Percentiles rank a stretch among this genome's conserved stretches.
Conservation (phyloP, 441 rosid species). For the Gossypium schwendimanii region DNA sequence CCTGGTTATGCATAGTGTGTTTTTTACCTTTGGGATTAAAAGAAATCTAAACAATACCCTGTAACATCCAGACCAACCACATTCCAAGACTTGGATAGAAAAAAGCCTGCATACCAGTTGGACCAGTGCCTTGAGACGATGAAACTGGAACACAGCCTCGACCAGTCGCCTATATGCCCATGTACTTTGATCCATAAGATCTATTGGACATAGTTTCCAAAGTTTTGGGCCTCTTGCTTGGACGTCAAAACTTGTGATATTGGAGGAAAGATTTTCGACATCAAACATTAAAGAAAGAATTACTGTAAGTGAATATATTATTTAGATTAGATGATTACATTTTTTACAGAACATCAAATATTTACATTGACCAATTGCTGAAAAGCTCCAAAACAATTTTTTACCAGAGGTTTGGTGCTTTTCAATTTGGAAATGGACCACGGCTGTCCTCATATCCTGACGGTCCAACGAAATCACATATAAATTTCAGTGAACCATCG, state of each 20-base stretch:
- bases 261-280: not conserved
- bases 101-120: too few species aligned
- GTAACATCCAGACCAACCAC: too few species aligned
- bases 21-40: too few species aligned
- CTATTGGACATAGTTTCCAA: not conserved
- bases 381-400: not conserved
- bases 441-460: not conserved
- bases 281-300: too few species aligned
- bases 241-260: not conserved
- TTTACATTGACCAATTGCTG: not conserved
- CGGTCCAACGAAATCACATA: not conserved
- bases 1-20: too few species aligned
- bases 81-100: too few species aligned
- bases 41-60: too few species aligned
- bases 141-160: too few species aligned
- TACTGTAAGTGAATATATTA: too few species aligned
- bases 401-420: not conserved
- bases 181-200: not conserved
- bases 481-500: not conserved
- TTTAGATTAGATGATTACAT: too few species aligned
- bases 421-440: not conserved
- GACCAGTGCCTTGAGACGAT: too few species aligned
- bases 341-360: too few species aligned
- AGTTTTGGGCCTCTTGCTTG: not conserved
- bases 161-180: not conserved